Evolutionary conservation across 2,329 filamentous ascomycete genomes (phyloP).

Genomic region (Xylaria hypoxylon): DNA sequence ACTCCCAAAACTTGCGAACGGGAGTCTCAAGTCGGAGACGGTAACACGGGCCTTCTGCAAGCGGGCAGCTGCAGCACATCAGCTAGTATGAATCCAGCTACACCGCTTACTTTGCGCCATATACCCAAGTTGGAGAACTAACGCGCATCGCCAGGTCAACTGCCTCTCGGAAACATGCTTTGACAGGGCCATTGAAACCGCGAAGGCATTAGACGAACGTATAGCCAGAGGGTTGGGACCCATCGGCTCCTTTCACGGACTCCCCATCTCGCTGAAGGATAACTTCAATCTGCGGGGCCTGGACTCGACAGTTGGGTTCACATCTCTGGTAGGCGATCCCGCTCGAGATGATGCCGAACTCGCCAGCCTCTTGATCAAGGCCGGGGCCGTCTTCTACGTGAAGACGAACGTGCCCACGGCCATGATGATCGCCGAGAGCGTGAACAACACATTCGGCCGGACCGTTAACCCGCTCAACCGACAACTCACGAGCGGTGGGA

Average conservation of each 20-base stretch:
- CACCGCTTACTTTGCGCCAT: neutral
- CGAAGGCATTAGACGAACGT: conserved; percentile 62
- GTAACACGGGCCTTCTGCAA: conserved; percentile 56
- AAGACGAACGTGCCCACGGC: conserved; percentile 71
- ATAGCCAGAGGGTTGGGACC: conserved; percentile 59
- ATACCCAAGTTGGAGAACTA: conserved; percentile 3
- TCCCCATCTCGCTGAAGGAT: conserved; percentile 76
- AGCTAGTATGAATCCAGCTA: conserved; percentile 46
- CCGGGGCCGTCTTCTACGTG: conserved; percentile 67
- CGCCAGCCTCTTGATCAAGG: conserved; percentile 56
- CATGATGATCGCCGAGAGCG: conserved; percentile 76
- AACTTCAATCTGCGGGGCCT: conserved; percentile 73
- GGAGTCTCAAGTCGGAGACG: conserved; percentile 52
- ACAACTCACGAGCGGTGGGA: conserved; percentile 70
- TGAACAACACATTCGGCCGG: conserved; percentile 73
- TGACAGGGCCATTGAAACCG: conserved; percentile 62
- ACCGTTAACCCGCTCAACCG: conserved; percentile 72
- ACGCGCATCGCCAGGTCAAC: conserved; percentile 54
- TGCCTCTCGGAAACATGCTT: conserved; percentile 68
- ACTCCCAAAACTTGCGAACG: conserved; percentile 52
- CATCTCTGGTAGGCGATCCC: conserved; percentile 69
- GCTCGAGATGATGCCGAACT: conserved; percentile 58
- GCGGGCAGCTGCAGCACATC: conserved; percentile 54
- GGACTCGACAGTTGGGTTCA: conserved; percentile 73
- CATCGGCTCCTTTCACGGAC: conserved; percentile 72